A percentile compares a stretch with the other conserved stretches of the same genome.
Evolutionary conservation across 2,329 filamentous ascomycete genomes (phyloP).

Genomic region (Apiospora rasikravindrae): DNA sequence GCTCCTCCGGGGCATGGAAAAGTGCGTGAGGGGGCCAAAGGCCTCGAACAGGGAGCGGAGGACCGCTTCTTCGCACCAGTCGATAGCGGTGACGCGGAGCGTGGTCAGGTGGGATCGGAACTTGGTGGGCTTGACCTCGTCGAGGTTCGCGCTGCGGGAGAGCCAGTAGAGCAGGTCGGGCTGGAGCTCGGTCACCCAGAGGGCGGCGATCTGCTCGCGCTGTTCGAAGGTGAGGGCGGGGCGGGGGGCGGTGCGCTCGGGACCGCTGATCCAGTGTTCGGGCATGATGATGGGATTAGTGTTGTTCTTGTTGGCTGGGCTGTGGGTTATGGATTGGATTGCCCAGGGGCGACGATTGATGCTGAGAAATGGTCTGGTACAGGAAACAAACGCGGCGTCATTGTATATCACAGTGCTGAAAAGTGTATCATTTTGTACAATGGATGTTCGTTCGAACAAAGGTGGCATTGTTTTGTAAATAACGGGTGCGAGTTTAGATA

Average conservation of each 20-base stretch:
- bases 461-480: no score
- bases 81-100: background rate
- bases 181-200: background rate
- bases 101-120: no score
- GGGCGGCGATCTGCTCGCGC: background rate
- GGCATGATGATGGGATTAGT: no score
- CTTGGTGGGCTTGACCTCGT: background rate
- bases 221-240: background rate
- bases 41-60: background rate
- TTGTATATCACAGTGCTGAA: background rate
- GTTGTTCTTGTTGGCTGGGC: no score
- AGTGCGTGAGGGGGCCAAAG: background rate
- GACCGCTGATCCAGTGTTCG: no score
- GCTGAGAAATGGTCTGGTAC: background rate
- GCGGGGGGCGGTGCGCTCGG: no score
- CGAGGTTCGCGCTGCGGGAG: no score
- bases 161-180: background rate
- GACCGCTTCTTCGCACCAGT: no score
- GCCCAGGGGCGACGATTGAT: no score
- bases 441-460: no score
- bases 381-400: no score
- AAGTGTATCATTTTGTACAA: background rate
- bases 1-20: background rate
- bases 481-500: background rate
- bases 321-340: no score